These are phyloP conservation scores for Blastobotrys mokoenaii DNA, from an alignment of 805 yeast species.

Conservation along the genomic window DNA sequence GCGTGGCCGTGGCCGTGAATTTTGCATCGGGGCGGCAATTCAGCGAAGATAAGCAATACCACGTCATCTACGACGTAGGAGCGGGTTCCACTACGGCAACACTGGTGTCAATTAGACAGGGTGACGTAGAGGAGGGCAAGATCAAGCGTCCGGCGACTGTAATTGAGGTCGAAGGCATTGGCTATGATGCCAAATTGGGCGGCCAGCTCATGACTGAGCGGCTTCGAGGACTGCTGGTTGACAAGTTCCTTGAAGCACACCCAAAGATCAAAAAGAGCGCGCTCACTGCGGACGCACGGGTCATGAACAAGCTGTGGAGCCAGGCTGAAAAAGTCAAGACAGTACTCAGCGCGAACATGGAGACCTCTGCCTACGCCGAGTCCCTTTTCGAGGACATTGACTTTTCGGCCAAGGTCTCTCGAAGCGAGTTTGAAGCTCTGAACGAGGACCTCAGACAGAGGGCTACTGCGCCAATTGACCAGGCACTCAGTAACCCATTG, in stretches of 20 bases:
- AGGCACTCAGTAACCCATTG: constrained; percentile 37
- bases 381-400: constrained; percentile 66
- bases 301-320: constrained; percentile 62
- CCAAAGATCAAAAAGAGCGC: constrained; percentile 29
- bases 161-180: constrained; percentile 64
- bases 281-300: constrained; percentile 42
- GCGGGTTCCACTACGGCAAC: constrained; percentile 89
- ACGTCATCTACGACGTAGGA: constrained; percentile 82
- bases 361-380: constrained; percentile 71
- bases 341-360: constrained; percentile 80
- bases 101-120: constrained; percentile 53
- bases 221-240: constrained; percentile 51
- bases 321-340: constrained; percentile 85
- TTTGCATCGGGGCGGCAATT: constrained; percentile 53
- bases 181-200: constrained; percentile 58
- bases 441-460: constrained; percentile 36
- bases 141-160: constrained; percentile 11
- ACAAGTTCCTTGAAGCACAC: constrained; percentile 44
- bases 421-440: constrained; percentile 72
- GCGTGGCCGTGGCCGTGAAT: constrained; percentile 82
- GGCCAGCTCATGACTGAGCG: constrained; percentile 67
- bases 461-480: constrained; percentile 45
- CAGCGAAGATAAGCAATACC: constrained; percentile 42
- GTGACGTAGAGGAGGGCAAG: constrained; percentile 28
- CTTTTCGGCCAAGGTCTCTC: constrained; percentile 54